phyloP scores from a whole-genome alignment of 257 asterid genomes.

The Fraxinus quadrangulata region DNA sequence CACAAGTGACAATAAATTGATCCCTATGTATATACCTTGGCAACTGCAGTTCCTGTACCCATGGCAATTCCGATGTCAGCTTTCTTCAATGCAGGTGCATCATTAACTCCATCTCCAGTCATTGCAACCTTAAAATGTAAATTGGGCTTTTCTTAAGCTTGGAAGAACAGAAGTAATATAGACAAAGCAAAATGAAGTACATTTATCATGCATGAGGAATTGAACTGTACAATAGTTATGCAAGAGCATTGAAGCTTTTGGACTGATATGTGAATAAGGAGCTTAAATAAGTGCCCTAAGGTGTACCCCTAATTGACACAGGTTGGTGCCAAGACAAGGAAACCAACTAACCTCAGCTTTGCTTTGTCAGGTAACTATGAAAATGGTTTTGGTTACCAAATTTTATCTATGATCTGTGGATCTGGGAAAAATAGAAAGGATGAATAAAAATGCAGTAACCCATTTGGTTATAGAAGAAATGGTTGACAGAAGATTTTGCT shows the following conservation, averaged over 20 bases:
- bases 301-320: not conserved
- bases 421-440: not conserved
- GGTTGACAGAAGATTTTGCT: not conserved
- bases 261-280: not conserved
- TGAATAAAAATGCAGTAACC: not conserved
- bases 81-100: conserved; percentile 98
- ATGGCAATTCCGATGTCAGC: conserved; percentile 98
- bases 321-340: not conserved
- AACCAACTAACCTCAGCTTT: not conserved
- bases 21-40: conserved; percentile 61
- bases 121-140: conserved; percentile 78
- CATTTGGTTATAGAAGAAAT: not conserved
- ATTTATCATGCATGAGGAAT: conserved; percentile 8
- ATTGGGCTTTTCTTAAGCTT: conserved; percentile 2
- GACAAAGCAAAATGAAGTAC: conserved; percentile 20
- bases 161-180: conserved; percentile 5
- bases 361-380: not conserved
- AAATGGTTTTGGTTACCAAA: not conserved
- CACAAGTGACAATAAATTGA: not conserved
- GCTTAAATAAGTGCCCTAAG: not conserved
- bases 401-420: not conserved
- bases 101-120: conserved; percentile 99
- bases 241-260: not conserved
- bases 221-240: conserved; percentile 4
- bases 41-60: conserved; percentile 99